Base-by-base conservation (phyloP, 495 filamentous ascomycete genomes). In the Apiosordaria backusii region DNA sequence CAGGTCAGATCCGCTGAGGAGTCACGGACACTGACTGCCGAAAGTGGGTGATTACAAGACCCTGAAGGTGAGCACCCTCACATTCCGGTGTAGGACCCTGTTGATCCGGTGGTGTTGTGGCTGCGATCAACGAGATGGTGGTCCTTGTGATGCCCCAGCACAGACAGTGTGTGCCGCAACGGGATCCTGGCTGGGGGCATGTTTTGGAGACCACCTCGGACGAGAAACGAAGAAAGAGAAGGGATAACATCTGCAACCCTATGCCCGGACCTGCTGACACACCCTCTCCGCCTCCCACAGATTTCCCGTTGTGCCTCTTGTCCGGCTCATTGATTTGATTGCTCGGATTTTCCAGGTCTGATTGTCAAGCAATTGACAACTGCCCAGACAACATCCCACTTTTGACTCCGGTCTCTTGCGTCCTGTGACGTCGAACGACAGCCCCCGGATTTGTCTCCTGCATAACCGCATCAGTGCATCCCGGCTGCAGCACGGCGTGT, bases 341-440 rank as follows among this genome's bases (percentile, higher is more conserved):
- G 35, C 35, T 45, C 35, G 35, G 35, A 45, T 13, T 45, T 7
- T 2, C 35, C 35, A 45, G 9, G 35, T 15, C 35, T 45, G 35
- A 45, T 55, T 55, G 57, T 19, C 59, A 40, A 35, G 29, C 29
- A 40, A 19, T 61, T 27, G 24, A 27, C 18, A 27, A 25, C 10
- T 29, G 59, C 23, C 57, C 23, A 18, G 57, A 18, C n/a, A 59
- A 2, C 22, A 26, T 26, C 16, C 16, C 22, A 59, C 53, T 59
- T 59, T 50, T 57, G 58, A 57, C 29, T 25, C 58, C 62, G 57
- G 26, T 54, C 35, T 27, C 53, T 57, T 55, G 60, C 61, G 50
- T 35, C 27, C 57, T 52, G 69, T 72, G 69, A 72, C 72, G 70
- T 71, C 72, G 69, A 53, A 62, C 64, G 29, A 68, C 65, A 68